A percentile compares a stretch with the other conserved stretches of the same genome.
Conservation (phyloP, 352 stramenopile genomes). For the Pythium guiyangense region DNA sequence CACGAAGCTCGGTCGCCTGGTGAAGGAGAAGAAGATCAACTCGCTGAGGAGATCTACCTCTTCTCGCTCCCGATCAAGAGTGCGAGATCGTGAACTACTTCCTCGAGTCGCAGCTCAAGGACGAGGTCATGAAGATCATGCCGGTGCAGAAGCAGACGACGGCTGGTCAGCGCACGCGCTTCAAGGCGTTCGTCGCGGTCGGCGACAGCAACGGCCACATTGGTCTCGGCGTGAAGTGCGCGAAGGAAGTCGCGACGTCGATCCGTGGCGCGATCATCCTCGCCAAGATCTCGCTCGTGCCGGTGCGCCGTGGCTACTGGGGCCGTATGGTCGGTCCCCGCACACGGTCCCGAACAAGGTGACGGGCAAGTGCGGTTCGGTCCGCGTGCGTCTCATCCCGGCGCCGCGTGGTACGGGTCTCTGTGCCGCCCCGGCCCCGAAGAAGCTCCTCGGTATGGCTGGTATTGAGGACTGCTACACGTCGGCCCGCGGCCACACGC, state of each 20-base stretch:
- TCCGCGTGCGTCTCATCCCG: constrained; percentile 98
- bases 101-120: constrained; percentile 96
- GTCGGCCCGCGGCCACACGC: constrained; percentile 95
- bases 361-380: constrained; percentile 99
- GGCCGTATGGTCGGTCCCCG: constrained; percentile 91
- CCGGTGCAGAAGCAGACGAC: constrained; percentile 99
- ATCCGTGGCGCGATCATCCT: constrained; percentile 99
- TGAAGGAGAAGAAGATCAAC: constrained; percentile 99
- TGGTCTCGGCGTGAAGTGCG: constrained; percentile 99
- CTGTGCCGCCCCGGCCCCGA: constrained; percentile 96
- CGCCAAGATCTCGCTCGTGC: constrained; percentile 98
- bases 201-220: constrained; percentile 99
- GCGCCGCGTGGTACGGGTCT: constrained; percentile 99
- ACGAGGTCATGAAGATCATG: constrained; percentile 99
- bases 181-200: constrained; percentile 99
- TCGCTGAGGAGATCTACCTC: constrained; percentile 99
- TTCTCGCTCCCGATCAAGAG: constrained; percentile 99
- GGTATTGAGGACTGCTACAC: constrained; percentile 99
- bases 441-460: constrained; percentile 99
- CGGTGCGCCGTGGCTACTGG: constrained; percentile 99
- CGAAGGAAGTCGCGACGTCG: constrained; percentile 98
- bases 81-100: constrained; percentile 99
- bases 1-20: constrained; percentile 99
- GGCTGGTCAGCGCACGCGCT: constrained; percentile 98
- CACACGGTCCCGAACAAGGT: constrained; percentile 99